A percentile compares a stretch with the other conserved stretches of the same genome.
Evolutionary conservation across 1,139 yeast species (phyloP).

Genomic region (Geotrichum phurueaensis): DNA sequence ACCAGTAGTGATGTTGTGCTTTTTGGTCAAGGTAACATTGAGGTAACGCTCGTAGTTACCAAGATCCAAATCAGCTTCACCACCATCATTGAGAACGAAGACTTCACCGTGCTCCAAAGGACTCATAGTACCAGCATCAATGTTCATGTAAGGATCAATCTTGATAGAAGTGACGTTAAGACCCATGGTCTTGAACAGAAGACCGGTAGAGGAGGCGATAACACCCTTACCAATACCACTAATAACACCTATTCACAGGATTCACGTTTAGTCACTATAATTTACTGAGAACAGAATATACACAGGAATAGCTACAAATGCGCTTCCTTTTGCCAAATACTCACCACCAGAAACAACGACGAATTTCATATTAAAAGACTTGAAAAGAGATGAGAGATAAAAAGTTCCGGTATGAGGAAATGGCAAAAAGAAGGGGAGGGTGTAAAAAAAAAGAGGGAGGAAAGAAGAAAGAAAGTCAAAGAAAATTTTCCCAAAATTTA

Average conservation of each 20-base stretch:
- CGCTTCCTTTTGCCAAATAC: conserved; percentile 21
- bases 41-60: conserved; percentile 97
- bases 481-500: conserved; percentile 1
- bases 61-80: conserved; percentile 94
- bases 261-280: conserved; percentile 53
- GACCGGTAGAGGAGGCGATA: conserved; percentile 93
- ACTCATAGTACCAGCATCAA: conserved; percentile 99
- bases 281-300: not conserved
- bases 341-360: conserved; percentile 94
- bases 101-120: conserved; percentile 99
- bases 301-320: conserved; percentile 3
- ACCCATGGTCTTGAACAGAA: conserved; percentile 88
- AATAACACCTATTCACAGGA: conserved; percentile 69
- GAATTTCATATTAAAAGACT: conserved; percentile 71
- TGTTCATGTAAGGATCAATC: conserved; percentile 97
- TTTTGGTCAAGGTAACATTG: conserved; percentile 84
- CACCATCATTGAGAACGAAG: conserved; percentile 96
- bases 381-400: not conserved
- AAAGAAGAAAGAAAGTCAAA: conserved; percentile 1
- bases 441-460: conserved; percentile 1
- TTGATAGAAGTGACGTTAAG: conserved; percentile 93
- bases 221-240: conserved; percentile 99
- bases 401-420: conserved; percentile 16
- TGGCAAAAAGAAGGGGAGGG: conserved; percentile 17
- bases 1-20: conserved; percentile 97